These are phyloP conservation scores for Cymodocea nodosa DNA, from an alignment of 116 monocot species.

Conservation along the genomic window DNA sequence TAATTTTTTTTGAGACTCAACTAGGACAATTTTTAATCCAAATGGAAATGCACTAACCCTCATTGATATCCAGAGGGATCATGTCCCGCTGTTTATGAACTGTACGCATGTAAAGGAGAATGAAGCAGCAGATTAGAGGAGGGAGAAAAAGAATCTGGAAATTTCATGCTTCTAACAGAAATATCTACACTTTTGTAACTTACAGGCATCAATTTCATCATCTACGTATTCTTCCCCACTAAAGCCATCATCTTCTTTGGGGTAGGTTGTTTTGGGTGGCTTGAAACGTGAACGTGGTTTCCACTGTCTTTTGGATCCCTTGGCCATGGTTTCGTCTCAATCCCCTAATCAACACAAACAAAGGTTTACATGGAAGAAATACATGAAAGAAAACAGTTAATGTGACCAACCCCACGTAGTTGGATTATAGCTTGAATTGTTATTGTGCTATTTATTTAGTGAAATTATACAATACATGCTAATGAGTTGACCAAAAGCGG, in stretches of 20 bases:
- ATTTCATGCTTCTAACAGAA: background rate
- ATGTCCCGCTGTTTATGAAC: constrained; percentile 55
- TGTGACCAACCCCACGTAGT: too few relatives aligned
- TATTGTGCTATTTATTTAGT: too few relatives aligned
- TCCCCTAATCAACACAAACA: too few relatives aligned
- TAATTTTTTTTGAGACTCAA: background rate
- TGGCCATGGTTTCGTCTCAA: background rate
- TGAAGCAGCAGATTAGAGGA: background rate
- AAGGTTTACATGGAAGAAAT: too few relatives aligned
- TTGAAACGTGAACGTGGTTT: background rate
- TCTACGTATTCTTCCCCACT: constrained; percentile 25
- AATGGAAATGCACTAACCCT: constrained; percentile 12
- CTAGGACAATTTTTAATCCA: too few relatives aligned
- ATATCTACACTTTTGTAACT: background rate
- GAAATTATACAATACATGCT: too few relatives aligned
- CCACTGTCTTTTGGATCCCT: constrained; percentile 17
- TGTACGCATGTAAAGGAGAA: constrained; percentile 1
- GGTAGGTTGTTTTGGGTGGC: background rate
- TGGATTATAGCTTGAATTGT: too few relatives aligned
- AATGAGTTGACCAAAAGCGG: too few relatives aligned
- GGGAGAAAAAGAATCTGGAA: background rate
- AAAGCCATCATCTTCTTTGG: background rate
- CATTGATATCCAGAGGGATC: constrained; percentile 31
- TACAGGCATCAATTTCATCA: constrained; percentile 51
- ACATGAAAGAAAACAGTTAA: too few relatives aligned